These are phyloP conservation scores for Pelargonium fulgidum DNA, from an alignment of 441 rosid genomes.

Conservation along the genomic window DNA sequence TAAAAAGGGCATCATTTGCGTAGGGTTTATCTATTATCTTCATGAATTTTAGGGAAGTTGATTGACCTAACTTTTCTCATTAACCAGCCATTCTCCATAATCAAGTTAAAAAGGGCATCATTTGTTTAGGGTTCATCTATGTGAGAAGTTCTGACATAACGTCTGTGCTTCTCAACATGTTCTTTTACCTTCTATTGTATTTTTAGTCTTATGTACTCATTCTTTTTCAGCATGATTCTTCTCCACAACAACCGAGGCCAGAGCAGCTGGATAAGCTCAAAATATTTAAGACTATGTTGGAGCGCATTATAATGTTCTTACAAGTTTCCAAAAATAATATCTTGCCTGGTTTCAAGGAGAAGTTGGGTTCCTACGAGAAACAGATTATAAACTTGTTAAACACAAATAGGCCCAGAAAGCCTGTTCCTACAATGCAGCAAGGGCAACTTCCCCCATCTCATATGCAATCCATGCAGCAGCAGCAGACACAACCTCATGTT, in stretches of 20 bases:
- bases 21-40: too few relatives aligned
- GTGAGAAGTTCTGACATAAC: background rate
- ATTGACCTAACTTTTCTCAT: too few relatives aligned
- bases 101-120: background rate
- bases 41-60: too few relatives aligned
- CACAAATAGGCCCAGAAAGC: conserved; percentile 53
- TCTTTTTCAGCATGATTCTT: conserved; percentile 47
- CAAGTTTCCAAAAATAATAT: conserved; percentile 50
- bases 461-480: conserved; percentile 57
- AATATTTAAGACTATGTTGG: conserved; percentile 53
- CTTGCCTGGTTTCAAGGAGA: conserved; percentile 49
- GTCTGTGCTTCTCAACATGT: conserved; percentile 7
- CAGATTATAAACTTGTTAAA: conserved; percentile 58
- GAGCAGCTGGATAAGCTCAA: conserved; percentile 74
- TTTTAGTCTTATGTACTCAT: conserved; percentile 14
- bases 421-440: conserved; percentile 41
- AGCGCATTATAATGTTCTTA: conserved; percentile 48
- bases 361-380: conserved; percentile 61
- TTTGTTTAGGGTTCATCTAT: background rate
- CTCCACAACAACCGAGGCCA: conserved; percentile 62
- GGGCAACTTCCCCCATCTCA: conserved; percentile 62
- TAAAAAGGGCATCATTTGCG: too few relatives aligned
- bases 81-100: background rate
- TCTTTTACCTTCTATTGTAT: conserved; percentile 12
- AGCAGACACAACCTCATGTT: background rate